Conservation (phyloP, 2,329 filamentous ascomycete species). For the Davidsoniella neocaledoniae region DNA sequence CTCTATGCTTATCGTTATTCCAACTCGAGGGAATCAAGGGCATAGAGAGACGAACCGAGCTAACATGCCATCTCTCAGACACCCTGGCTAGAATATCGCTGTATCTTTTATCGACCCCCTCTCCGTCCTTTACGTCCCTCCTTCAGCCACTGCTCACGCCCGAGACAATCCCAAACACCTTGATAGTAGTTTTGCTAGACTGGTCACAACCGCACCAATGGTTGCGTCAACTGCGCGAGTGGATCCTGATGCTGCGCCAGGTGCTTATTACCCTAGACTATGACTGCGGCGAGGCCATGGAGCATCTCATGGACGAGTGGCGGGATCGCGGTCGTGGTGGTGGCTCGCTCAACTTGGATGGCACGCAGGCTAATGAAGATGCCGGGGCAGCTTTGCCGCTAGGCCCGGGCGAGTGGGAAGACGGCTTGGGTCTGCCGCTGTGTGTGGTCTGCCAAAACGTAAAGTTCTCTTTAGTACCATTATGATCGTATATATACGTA, state of each 20-base stretch:
- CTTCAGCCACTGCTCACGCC: slow-evolving; percentile 72
- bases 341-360: slow-evolving; percentile 44
- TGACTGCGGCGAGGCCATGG: slow-evolving; percentile 67
- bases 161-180: slow-evolving; percentile 67
- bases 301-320: slow-evolving; percentile 70
- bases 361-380: slow-evolving; percentile 42
- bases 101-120: slow-evolving; percentile 75
- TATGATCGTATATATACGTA: neutral
- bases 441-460: slow-evolving; percentile 96
- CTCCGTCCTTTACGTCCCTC: slow-evolving; percentile 64
- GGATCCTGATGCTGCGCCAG: slow-evolving; percentile 69
- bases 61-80: slow-evolving; percentile 34
- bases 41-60: neutral
- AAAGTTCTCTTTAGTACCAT: slow-evolving; percentile 18
- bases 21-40: neutral
- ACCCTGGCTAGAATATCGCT: slow-evolving; percentile 77
- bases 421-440: slow-evolving; percentile 68
- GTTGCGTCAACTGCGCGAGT: slow-evolving; percentile 74
- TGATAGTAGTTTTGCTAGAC: slow-evolving; percentile 82
- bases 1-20: too few relatives aligned
- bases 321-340: slow-evolving; percentile 56
- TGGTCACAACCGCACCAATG: slow-evolving; percentile 91
- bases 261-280: slow-evolving; percentile 58
- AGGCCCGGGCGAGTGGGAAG: slow-evolving; percentile 85
- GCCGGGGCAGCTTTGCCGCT: slow-evolving; percentile 57